Base-by-base conservation (phyloP, 2,329 filamentous ascomycete species). In the Saccharata proteae region DNA sequence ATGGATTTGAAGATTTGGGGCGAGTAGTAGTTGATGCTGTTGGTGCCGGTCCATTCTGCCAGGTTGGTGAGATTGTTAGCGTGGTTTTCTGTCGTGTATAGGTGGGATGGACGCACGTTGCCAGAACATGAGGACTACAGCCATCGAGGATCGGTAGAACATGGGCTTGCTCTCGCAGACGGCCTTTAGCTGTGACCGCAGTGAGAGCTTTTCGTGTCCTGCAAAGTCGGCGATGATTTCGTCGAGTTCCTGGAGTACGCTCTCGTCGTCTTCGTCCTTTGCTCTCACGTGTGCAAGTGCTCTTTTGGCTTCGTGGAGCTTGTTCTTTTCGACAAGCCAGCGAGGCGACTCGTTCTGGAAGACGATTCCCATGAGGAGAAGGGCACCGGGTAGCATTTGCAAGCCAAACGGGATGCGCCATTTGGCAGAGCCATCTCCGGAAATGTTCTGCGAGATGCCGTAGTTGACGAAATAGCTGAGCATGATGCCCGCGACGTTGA, bases 381-480 rank as follows among this genome's bases (percentile, higher is more conserved):
- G 40, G 1, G 55, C 56, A 11, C 65, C 65, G 1, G 66, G 66
- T 2, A 70, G 52, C 33, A 69, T 62, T 44, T 71, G 65, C 7
- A 70, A 49, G 2, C 59, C 64, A 14, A 70, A 64, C 0, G 66
- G 65, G 4, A 68, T 51, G 6, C 65, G 58, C 65, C 66, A 71
- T 46, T 69, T 67, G n/a, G 53, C 56, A 3, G 62, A 57, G 21
- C 56, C 54, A 6, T 27, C 31, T 3, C 23, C 12, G 4, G 55
- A 47, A n/a, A 49, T 53, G 31, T 68, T 58, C 29, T 60, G 55
- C 16, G 59, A 48, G 26, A 67, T 64, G 20, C 65, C 64, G 38
- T 67, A 69, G 44, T 68, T 65, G 32, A 69, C 57, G 49, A 66
- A 69, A 50, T 67, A 68, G 20, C 59, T 58, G 12, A 67, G 46